Conservation (phyloP, 1,139 yeast genomes). For the Geotrichum histeridarum region DNA sequence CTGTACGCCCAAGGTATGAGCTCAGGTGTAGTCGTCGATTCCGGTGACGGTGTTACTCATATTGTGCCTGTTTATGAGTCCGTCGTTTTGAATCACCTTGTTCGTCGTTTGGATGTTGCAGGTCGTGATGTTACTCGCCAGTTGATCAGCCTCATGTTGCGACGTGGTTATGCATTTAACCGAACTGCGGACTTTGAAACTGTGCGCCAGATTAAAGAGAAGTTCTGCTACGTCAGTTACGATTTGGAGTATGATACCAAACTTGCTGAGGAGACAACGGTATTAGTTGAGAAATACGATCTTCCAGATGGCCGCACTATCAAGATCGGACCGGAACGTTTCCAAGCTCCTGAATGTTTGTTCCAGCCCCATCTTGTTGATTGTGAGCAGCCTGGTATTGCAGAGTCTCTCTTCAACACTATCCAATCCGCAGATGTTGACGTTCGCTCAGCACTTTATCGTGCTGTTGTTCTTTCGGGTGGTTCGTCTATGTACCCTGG, state of each 20-base stretch:
- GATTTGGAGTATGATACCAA: slow-evolving; percentile 86
- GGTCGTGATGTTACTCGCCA: slow-evolving; percentile 97
- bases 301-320: slow-evolving; percentile 95
- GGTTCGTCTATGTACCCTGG: slow-evolving; percentile 99
- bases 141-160: slow-evolving; percentile 78
- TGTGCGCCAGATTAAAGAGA: slow-evolving; percentile 94
- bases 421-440: slow-evolving; percentile 94
- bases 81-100: slow-evolving; percentile 87
- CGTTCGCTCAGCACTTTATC: slow-evolving; percentile 78
- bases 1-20: slow-evolving; percentile 94
- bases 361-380: slow-evolving; percentile 97
- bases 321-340: slow-evolving; percentile 91
- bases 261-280: slow-evolving; percentile 88
- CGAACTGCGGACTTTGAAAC: slow-evolving; percentile 98
- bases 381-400: slow-evolving; percentile 95
- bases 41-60: slow-evolving; percentile 94
- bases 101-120: slow-evolving; percentile 90
- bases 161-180: slow-evolving; percentile 96
- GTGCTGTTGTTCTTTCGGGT: slow-evolving; percentile 91
- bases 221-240: slow-evolving; percentile 89
- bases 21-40: slow-evolving; percentile 97
- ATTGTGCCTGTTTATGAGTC: slow-evolving; percentile 97
- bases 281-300: slow-evolving; percentile 84
- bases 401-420: slow-evolving; percentile 85
- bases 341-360: slow-evolving; percentile 96